These are phyloP conservation scores for Closterium sp. DNA, from an alignment of 139 green algal genomes.

Conservation along the genomic window DNA sequence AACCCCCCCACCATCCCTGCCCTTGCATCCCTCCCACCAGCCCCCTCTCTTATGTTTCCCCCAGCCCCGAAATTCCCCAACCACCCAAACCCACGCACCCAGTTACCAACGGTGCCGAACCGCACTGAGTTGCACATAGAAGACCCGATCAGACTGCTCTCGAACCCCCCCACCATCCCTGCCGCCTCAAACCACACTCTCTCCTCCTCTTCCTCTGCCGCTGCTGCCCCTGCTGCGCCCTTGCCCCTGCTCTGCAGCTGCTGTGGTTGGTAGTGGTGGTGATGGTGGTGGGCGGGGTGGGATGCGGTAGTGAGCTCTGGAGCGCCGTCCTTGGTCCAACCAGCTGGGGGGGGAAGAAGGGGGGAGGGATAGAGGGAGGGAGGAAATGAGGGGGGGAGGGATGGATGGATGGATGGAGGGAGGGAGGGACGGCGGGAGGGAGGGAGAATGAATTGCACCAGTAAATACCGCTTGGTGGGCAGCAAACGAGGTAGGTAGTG, in stretches of 20 bases:
- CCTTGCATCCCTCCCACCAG: neutral
- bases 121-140: neutral
- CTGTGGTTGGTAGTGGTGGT: neutral
- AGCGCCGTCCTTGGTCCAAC: neutral
- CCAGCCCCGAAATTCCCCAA: neutral
- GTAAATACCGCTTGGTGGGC: too few relatives aligned
- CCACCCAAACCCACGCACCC: neutral
- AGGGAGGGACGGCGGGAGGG: too few relatives aligned
- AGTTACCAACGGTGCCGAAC: neutral
- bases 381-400: too few relatives aligned
- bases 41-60: neutral
- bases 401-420: too few relatives aligned
- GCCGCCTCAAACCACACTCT: neutral
- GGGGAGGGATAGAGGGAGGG: too few relatives aligned
- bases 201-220: neutral
- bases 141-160: neutral
- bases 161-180: neutral
- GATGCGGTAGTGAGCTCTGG: neutral
- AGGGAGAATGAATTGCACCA: too few relatives aligned
- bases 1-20: neutral
- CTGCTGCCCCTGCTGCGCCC: neutral
- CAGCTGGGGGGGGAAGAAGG: neutral
- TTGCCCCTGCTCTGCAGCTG: neutral
- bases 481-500: too few relatives aligned
- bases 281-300: neutral